These are phyloP conservation scores for Malassezia caprae DNA, from an alignment of 1,284 basidiomycete genomes.

Conservation along the genomic window DNA sequence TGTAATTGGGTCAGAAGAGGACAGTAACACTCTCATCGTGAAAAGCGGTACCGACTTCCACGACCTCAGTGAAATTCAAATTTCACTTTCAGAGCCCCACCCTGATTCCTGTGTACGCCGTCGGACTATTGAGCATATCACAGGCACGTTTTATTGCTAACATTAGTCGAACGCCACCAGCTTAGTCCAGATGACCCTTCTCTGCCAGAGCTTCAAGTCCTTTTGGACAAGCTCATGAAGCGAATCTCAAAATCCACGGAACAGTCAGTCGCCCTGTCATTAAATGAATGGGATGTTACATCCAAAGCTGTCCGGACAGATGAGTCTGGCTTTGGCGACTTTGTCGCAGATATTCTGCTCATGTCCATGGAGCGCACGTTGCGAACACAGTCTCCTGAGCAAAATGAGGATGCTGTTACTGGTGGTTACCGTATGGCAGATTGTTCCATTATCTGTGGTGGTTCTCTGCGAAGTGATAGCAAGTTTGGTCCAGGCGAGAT, in stretches of 20 bases:
- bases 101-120: conserved; percentile 57
- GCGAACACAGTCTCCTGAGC: conserved; percentile 39
- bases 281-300: conserved; percentile 64
- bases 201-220: conserved; percentile 55
- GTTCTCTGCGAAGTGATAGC: conserved; percentile 75
- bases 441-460: conserved; percentile 48
- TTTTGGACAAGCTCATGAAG: conserved; percentile 61
- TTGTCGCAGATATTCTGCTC: conserved; percentile 75
- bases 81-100: conserved; percentile 60
- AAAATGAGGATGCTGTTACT: not conserved
- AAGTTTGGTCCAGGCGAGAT: conserved; percentile 64
- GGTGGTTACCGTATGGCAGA: conserved; percentile 23
- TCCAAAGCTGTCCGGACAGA: conserved; percentile 63
- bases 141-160: not conserved
- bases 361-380: conserved; percentile 75
- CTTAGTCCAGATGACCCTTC: conserved; percentile 59
- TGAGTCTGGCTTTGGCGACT: conserved; percentile 71
- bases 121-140: conserved; percentile 60
- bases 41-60: conserved; percentile 87
- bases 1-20: conserved; percentile 62
- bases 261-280: conserved; percentile 58
- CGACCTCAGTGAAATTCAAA: conserved; percentile 64
- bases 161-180: conserved; percentile 58
- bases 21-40: conserved; percentile 54
- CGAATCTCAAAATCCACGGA: conserved; percentile 62